Conservation (phyloP, 129 eudicot species). For the Ambrosia trifida region DNA sequence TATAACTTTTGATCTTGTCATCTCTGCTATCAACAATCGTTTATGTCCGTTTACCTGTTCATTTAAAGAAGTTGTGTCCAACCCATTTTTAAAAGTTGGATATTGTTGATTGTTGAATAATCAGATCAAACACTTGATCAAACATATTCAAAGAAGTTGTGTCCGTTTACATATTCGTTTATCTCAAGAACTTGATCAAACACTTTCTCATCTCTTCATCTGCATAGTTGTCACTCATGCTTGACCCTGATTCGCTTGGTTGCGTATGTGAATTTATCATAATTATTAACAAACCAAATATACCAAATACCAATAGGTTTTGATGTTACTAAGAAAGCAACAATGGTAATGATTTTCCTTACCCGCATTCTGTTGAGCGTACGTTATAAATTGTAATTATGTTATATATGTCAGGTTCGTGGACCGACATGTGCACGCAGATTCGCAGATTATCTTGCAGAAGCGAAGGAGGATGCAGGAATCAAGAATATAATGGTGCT, state of each 20-base stretch:
- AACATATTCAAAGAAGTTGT: neutral
- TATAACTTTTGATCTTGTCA: no score
- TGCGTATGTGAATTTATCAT: neutral
- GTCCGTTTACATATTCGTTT: neutral
- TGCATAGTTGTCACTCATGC: neutral
- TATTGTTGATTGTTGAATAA: no score
- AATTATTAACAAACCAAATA: neutral
- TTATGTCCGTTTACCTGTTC: no score
- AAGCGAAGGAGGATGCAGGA: constrained; percentile 53
- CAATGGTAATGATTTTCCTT: neutral
- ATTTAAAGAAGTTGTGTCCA: no score
- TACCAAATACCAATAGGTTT: neutral
- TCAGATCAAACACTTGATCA: no score
- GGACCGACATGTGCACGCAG: constrained; percentile 92
- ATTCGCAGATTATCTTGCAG: constrained; percentile 67
- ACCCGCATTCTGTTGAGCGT: neutral
- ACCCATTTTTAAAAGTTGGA: no score
- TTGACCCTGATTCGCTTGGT: neutral
- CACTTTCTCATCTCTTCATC: neutral
- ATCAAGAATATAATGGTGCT: constrained; percentile 71
- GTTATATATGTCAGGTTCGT: constrained; percentile 57
- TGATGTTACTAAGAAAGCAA: neutral
- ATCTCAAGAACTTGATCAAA: neutral
- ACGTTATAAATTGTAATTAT: neutral
- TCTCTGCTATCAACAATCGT: no score